Percentiles rank a stretch among this genome's conserved stretches.
Evolutionary conservation across 257 asterid species (phyloP).

Genomic region (Solanum rostratum): DNA sequence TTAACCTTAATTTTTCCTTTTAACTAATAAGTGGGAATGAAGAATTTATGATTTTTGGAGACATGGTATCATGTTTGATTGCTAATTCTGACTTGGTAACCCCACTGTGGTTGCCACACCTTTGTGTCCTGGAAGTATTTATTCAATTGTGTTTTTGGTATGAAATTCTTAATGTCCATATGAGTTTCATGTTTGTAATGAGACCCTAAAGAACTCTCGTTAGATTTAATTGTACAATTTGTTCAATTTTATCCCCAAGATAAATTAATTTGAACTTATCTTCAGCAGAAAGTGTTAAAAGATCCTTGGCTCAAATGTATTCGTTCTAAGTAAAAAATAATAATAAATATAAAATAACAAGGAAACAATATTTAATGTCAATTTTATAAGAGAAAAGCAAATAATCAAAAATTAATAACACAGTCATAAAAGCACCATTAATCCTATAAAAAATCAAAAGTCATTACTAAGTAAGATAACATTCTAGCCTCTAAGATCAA

Average conservation of each 20-base stretch:
- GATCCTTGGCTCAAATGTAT: too few species aligned
- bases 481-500: too few species aligned
- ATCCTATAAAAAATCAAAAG: too few species aligned
- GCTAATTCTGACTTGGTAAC: background rate
- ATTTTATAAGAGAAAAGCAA: too few species aligned
- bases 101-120: background rate
- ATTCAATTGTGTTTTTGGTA: background rate
- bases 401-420: too few species aligned
- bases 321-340: too few species aligned
- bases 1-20: background rate
- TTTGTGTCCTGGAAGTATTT: background rate
- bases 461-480: too few species aligned
- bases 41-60: background rate
- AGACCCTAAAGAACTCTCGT: background rate
- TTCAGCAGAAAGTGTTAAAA: too few species aligned
- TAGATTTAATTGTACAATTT: background rate
- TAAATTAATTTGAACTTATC: background rate
- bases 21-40: background rate
- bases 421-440: too few species aligned
- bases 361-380: accelerated
- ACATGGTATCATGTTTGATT: background rate
- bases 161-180: background rate
- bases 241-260: background rate
- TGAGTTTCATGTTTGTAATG: background rate
- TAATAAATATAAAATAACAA: too few species aligned